These are phyloP conservation scores for Metschnikowia peoriensis DNA, from an alignment of 805 yeast species.

Conservation along the genomic window DNA sequence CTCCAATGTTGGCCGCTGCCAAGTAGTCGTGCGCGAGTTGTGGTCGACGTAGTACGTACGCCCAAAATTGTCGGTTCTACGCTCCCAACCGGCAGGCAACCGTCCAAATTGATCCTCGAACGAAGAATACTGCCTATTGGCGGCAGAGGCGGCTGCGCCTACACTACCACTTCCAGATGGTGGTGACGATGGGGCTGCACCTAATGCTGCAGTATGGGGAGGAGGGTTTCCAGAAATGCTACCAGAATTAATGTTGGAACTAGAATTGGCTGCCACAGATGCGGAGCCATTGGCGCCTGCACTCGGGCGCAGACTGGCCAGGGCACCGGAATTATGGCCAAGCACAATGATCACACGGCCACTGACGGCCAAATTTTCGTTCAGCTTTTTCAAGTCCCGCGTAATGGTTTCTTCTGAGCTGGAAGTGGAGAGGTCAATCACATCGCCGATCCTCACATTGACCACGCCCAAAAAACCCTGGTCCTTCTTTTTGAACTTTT, in stretches of 20 bases:
- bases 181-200: slow-evolving; percentile 1
- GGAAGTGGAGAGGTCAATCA: slow-evolving; percentile 60
- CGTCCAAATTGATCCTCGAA: slow-evolving; percentile 97
- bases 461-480: slow-evolving; percentile 98
- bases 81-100: slow-evolving; percentile 98
- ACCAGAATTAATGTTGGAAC: not conserved
- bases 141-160: slow-evolving; percentile 11
- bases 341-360: slow-evolving; percentile 85
- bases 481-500: slow-evolving; percentile 95
- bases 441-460: slow-evolving; percentile 86
- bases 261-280: slow-evolving; percentile 14
- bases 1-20: slow-evolving; percentile 92
- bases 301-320: slow-evolving; percentile 6
- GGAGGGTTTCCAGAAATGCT: slow-evolving; percentile 13
- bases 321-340: slow-evolving; percentile 39
- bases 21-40: slow-evolving; percentile 96
- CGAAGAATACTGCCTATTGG: slow-evolving; percentile 73
- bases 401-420: slow-evolving; percentile 81
- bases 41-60: slow-evolving; percentile 98
- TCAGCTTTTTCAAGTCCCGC: slow-evolving; percentile 85
- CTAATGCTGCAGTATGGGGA: slow-evolving; percentile 15
- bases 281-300: slow-evolving; percentile 20
- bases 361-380: slow-evolving; percentile 87
- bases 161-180: slow-evolving; percentile 5
- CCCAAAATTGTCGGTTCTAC: slow-evolving; percentile 96